Evolutionary conservation across 2,329 filamentous ascomycete genomes (phyloP), one percentile per base, ranked within the genome.

Genomic region (Pseudodiploospora longispora): DNA sequence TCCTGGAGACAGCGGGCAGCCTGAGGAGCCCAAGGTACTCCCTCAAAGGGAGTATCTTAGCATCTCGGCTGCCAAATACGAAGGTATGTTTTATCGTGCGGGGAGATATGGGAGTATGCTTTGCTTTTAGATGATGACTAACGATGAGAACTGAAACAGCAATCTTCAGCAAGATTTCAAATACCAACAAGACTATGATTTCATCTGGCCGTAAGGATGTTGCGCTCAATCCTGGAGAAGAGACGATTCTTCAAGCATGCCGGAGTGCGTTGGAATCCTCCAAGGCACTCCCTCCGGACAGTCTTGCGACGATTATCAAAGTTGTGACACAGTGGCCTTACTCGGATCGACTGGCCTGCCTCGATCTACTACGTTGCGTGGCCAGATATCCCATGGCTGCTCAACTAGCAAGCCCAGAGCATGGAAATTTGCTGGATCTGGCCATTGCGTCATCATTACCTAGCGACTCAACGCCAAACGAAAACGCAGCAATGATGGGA

Each of bases 401-500:
- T 2, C 73, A 75, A 6, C 77, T 78, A 40, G 67, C 67, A 0
- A 73, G 78, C 41, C 65, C 73, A 1, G 64, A 68, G 3, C 67
- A 72, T 30, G 69, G 69, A 3, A 82, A 78, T 32, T 67, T 90
- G 9, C 66, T 96, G 6, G 71, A 81, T 31, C 61, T 71, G 5
- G 67, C 68, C 19, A 62, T 76, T 3, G 59, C 36, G 53, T 66
- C 33, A 47, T 72, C 50, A 51, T 63, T 51, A 48, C 65, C 60
- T 1, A 36, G 78, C 65, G 74, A 80, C 4, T 67, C 75, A 0
- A 72, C 78, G 2, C 70, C 84, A 0, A 81, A 80, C 33, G 75
- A 83, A 42, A 96, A 96, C 63, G 88, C 88, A 52, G 78, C 80
- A 8, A 95, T 97, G 83, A 85, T 98, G 72, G 82, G 84, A 0